Conservation (phyloP, 495 filamentous ascomycete species). For the Bathelium albidoporum region DNA sequence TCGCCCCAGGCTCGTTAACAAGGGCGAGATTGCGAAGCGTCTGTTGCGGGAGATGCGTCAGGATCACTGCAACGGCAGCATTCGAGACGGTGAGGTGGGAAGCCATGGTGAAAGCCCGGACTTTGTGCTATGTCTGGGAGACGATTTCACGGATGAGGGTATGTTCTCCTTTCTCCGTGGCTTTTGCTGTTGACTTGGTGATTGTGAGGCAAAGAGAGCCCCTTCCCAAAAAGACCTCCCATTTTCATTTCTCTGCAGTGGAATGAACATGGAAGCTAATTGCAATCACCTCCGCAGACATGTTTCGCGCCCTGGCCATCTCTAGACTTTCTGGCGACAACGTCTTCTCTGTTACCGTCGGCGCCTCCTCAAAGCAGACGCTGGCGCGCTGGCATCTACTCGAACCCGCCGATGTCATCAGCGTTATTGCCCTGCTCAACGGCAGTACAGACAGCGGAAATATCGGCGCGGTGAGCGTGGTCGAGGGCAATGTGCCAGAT, state of each 20-base stretch:
- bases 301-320: constrained; percentile 33
- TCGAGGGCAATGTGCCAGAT: constrained; percentile 21
- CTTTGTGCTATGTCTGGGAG: constrained; percentile 81
- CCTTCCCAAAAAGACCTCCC: too few relatives aligned
- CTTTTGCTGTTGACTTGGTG: neutral
- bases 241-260: too few relatives aligned
- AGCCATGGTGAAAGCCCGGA: constrained; percentile 41
- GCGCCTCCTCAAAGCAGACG: constrained; percentile 76
- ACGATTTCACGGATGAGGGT: constrained; percentile 98
- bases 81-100: constrained; percentile 11
- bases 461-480: constrained; percentile 29
- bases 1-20: constrained; percentile 92
- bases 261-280: too few relatives aligned
- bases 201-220: neutral
- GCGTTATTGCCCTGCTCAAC: constrained; percentile 61
- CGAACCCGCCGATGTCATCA: constrained; percentile 78
- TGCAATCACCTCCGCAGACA: constrained; percentile 28
- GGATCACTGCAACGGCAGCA: too few relatives aligned
- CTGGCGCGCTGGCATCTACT: constrained; percentile 77
- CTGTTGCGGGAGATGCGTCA: constrained; percentile 57
- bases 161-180: constrained; percentile 24
- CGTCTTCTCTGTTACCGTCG: constrained; percentile 80
- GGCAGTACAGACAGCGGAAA: constrained; percentile 38
- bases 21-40: constrained; percentile 79
- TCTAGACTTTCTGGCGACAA: constrained; percentile 48